Base-by-base conservation (phyloP, 345 rosid genomes). In the Gossypium australe region DNA sequence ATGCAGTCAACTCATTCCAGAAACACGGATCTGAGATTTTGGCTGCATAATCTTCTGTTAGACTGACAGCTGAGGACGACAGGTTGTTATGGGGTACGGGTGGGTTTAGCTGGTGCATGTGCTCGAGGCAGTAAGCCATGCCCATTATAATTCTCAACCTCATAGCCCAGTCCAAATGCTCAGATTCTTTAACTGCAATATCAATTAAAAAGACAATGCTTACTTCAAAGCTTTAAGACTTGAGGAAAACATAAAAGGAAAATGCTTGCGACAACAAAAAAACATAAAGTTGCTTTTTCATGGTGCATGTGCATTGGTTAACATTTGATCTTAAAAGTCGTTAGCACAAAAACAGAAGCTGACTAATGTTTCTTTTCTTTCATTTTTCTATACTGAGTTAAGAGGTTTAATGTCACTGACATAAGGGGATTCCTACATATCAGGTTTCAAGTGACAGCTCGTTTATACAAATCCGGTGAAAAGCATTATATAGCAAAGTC, bases 81-180 rank as follows among this genome's bases (percentile, higher is more conserved):
- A 95, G 83, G 73, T 84, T 78, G 75, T 87, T 83, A 80, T 89
- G 94, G 44, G 86, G 82, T 20, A 89, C 52, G 0, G 96, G 94
- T 27, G 97, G 98, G 71, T 75, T 83, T 67, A 88, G 84, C 24
- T 83, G 88, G 85, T 95, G 99, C 96, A 95, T 83, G 73, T 90
- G 82, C 61, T 93, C 94, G 1, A 95, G 92, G 70, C 97, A 93
- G 78, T 91, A 93, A 14, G 97, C 90, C 79, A 88, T 77, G 43
- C 99, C 98, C 94, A 90, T 93, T 24, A 85, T 89, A n/a, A 95
- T 89, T 65, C 99, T 86, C 61, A 93, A 51, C 84, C 99, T 80
- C 93, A 82, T 87, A 55, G 80, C 85, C 98, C 97, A 95, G 76
- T 93, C 89, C 82, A 95, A 80, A 77, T 89, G 97, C 80, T 95